Evolutionary conservation across 441 rosid genomes (phyloP), one percentile per base, ranked within the genome.

Genomic region (Omphalea diandra): DNA sequence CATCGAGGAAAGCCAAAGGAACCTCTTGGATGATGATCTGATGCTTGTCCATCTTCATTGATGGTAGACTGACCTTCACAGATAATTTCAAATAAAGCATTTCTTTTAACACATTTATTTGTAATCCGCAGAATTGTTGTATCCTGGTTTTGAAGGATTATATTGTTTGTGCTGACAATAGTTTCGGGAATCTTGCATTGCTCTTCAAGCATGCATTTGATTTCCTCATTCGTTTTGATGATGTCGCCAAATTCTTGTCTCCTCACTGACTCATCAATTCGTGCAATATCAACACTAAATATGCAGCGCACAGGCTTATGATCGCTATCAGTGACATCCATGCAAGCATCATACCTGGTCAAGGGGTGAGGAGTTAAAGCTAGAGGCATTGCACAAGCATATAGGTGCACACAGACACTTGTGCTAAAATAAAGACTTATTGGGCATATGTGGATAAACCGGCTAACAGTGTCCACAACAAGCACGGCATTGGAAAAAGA

Each of bases 311-410:
- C 97, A 0, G 99, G 99, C 82, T 93, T 91, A 84, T 96, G 99
- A 80, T 96, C 98, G 41, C 99, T 96, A 74, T 91, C 99, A 0
- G 86, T 91, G 55, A 96, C 98, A 64, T 93, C 99, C 99, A 96
- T 96, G 82, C 90, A 88, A 75, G 97, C 97, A 54, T 91, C 97
- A 54, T 96, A 96, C 86, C 99, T 96, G 71, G n/a, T 63, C 59
- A 77, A 78, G 12, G 27, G 52, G 50, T 7, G 33, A 36, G n/a
- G 27, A 24, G 56, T 60, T 65, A 36, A 58, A 43, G 5, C 29
- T 3, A 62, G 12, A 46, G 29, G 41, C 35, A 18, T 33, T 58
- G 14, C 36, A 9, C 27, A 26, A 49, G 69, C 15, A 55, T 49
- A 47, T 5, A 5, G n/a, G n/a, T n/a, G 8, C 44, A 47, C 41